Evolutionary conservation across 2,329 filamentous ascomycete genomes (phyloP), one percentile per base, ranked within the genome.

Genomic region (Achaetomium macrosporum): DNA sequence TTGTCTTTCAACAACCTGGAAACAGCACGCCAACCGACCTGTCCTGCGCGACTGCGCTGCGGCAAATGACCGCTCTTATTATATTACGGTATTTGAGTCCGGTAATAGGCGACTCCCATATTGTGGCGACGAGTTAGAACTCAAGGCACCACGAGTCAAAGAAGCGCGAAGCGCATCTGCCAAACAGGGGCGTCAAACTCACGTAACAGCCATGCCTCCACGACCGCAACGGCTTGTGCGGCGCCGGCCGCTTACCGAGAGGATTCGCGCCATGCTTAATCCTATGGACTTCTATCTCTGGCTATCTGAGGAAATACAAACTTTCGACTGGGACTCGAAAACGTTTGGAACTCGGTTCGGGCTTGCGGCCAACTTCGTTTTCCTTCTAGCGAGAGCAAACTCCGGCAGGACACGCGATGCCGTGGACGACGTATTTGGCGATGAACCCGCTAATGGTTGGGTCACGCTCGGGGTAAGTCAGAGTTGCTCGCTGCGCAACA

Each of bases 291-390:
- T 92, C 65, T 73, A 93, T 50, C 82, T 99, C 16, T 96, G 90
- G 87, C 71, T 95, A 2, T 95, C 89, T 0, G 92, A 97, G 68
- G 89, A 96, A 71, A 79, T 99, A 55, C 91, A 96, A 67, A 90
- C 90, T 29, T 85, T 87, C 65, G 88, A 96, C 63, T 95, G 90
- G 84, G 88, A 96, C 61, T 89, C 92, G 17, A 85, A 88, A 60
- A 73, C 83, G 35, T 86, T 89, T 68, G 87, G 89, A 25, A 81
- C 83, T 5, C 84, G 88, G 47, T 73, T 95, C 16, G 92, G 90
- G 5, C 62, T 96, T 29, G 78, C 67, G 0, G 75, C 91, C 63
- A 97, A 97, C 69, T 71, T 95, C 39, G 61, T 85, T 31, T 92
- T 96, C 66, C 75, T 96, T 50, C 71, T 97, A 58, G 87, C 90